Evolutionary conservation across 805 yeast species (phyloP).

Genomic region (Candida boleticola): DNA sequence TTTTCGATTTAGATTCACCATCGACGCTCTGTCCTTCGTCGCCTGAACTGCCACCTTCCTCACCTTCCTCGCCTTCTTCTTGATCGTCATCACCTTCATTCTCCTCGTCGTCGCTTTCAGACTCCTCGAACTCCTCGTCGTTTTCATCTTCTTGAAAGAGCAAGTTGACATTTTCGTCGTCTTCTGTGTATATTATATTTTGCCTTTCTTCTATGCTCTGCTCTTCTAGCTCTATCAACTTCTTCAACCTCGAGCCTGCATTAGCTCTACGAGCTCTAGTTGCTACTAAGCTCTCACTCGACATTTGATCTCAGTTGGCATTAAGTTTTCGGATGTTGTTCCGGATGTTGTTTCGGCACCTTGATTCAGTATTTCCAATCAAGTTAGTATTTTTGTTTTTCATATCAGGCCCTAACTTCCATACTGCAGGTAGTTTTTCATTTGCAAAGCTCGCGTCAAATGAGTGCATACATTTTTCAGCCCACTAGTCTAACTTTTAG

Average conservation of each 20-base stretch:
- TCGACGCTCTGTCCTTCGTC: slow-evolving; percentile 16
- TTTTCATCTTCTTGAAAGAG: slow-evolving; percentile 57
- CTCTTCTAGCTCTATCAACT: slow-evolving; percentile 70
- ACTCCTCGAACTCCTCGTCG: slow-evolving; percentile 28
- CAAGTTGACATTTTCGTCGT: slow-evolving; percentile 72
- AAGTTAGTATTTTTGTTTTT: too few relatives aligned
- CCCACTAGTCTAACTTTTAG: too few relatives aligned
- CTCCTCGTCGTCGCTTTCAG: slow-evolving; percentile 24
- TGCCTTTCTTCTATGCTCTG: slow-evolving; percentile 33
- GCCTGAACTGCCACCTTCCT: slow-evolving; percentile 18
- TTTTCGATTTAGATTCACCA: slow-evolving; percentile 9
- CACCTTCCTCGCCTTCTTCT: slow-evolving; percentile 14
- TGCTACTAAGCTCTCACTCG: slow-evolving; percentile 61
- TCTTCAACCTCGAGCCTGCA: slow-evolving; percentile 84
- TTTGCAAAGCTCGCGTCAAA: too few relatives aligned
- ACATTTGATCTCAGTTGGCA: too few relatives aligned
- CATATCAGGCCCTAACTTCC: too few relatives aligned
- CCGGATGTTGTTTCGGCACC: too few relatives aligned
- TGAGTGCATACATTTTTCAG: too few relatives aligned
- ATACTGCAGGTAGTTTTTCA: too few relatives aligned
- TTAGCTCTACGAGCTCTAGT: slow-evolving; percentile 78
- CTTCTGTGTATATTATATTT: slow-evolving; percentile 44
- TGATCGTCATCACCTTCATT: slow-evolving; percentile 17
- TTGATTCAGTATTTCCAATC: too few relatives aligned
- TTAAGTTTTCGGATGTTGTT: too few relatives aligned